Evolutionary conservation across 2,329 filamentous ascomycete species (phyloP).

Genomic region (Penicillium expansum): DNA sequence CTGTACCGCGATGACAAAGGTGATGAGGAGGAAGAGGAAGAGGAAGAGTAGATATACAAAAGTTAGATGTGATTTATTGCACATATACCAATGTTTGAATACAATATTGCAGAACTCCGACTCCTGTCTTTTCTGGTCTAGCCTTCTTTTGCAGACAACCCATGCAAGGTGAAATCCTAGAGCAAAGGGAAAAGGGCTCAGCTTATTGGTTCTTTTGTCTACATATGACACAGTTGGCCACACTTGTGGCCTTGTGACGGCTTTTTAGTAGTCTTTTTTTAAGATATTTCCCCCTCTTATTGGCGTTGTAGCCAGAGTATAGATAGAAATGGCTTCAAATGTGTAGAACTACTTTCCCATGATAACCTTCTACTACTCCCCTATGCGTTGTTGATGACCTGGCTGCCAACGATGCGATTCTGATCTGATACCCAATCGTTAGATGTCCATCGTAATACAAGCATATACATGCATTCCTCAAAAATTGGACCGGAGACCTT

Average conservation of each 20-base stretch:
- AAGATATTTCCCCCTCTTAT: no score
- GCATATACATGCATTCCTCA: no score
- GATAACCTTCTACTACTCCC: neutral
- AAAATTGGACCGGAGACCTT: neutral
- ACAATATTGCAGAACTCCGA: neutral
- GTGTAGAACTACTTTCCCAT: no score
- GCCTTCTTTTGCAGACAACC: neutral
- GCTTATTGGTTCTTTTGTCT: neutral
- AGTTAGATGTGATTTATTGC: neutral
- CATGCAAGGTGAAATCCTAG: neutral
- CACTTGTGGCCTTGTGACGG: no score
- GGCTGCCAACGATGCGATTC: neutral
- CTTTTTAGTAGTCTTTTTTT: no score
- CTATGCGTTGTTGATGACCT: neutral
- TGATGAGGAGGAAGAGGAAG: conserved; percentile 18
- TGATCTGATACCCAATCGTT: neutral
- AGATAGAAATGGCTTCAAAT: no score
- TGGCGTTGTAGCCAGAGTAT: no score
- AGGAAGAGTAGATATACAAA: conserved; percentile 4
- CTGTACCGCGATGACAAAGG: conserved; percentile 59
- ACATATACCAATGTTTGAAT: neutral
- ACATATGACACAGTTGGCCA: no score
- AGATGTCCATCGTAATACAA: neutral
- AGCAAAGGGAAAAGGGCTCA: neutral
- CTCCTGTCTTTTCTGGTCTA: neutral